Evolutionary conservation across 257 asterid species (phyloP).

Genomic region (Buddleja alternifolia): DNA sequence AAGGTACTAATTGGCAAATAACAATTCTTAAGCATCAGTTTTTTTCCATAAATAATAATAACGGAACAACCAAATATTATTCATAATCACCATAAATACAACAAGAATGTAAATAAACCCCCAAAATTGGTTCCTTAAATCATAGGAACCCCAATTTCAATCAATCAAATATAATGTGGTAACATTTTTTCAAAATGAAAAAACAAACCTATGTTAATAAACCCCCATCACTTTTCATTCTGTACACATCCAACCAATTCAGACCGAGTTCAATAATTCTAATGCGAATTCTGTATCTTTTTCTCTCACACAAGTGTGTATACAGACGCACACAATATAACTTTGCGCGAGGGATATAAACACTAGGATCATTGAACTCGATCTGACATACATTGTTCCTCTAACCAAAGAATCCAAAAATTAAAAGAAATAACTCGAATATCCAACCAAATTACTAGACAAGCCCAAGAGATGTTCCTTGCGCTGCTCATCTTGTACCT

Average conservation of each 20-base stretch:
- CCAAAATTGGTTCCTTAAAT: conserved; percentile 28
- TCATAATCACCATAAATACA: conserved; percentile 3
- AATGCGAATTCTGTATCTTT: too few relatives aligned
- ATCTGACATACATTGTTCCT: too few relatives aligned
- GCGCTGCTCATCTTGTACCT: conserved; percentile 21
- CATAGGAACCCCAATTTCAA: background rate
- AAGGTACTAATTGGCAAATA: too few relatives aligned
- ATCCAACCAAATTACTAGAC: conserved; percentile 36
- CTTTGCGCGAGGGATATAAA: too few relatives aligned
- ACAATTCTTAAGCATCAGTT: too few relatives aligned
- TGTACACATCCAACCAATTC: too few relatives aligned
- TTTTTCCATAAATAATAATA: too few relatives aligned
- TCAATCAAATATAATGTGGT: background rate
- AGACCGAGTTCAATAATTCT: too few relatives aligned
- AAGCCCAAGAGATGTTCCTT: background rate
- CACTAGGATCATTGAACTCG: too few relatives aligned
- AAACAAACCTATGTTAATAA: background rate
- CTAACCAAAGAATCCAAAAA: conserved; percentile 30
- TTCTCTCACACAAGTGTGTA: too few relatives aligned
- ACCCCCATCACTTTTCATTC: conserved; percentile 24
- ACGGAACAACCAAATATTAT: conserved; percentile 22
- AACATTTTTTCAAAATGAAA: background rate
- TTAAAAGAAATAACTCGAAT: conserved; percentile 45
- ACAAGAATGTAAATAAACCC: conserved; percentile 7
- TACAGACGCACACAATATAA: too few relatives aligned